Base-by-base conservation (phyloP, 441 rosid species). In the Pelargonium myrrhifolium region DNA sequence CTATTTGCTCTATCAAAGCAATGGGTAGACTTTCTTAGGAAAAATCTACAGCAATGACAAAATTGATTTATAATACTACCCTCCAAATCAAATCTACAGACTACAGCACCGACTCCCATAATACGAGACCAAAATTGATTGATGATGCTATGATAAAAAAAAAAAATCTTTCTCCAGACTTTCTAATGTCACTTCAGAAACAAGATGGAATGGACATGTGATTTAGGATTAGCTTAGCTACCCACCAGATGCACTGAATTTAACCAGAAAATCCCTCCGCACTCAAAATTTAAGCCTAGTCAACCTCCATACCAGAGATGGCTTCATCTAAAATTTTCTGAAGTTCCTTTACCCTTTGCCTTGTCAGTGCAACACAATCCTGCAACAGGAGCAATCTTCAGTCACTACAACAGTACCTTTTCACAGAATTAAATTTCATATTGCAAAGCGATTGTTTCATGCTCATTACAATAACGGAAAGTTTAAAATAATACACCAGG, bases 341-440 rank as follows among this genome's bases (percentile, higher is more conserved):
- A 67, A 94, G 89, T 81, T 94, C 96, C 64, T 82, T 84, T 37
- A 77, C 86, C 77, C 98, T 89, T 75, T 87, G 93, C 79, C 78
- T 82, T 14, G 98, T 82, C 71, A 92, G 74, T 72, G 87, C 87
- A 28, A 94, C 79, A 70, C 96, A 91, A 70, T 87, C 93, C 97
- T 93, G 89, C 81, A 70, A 70, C 45, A 64, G 70, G 35, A 63
- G 3, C 60, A 61, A 24, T 40, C 59, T 9, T 31, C 67, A 64
- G 39, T 62, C 39, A 28, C 63, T 55, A 66, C 51, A 47, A 55
- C 24, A 28, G 12, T n/a, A 9, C 24, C 11, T 18, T 2, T 53
- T 22, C 55, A 69, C 42, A 5, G 56, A 20, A 5, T 1, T 4
- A 24, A 17, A 31, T 49, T 66, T 17, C 28, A 51, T 24, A 28